phyloP scores from a whole-genome alignment of 2,329 filamentous ascomycete species.

The Leptodontidium sp. region DNA sequence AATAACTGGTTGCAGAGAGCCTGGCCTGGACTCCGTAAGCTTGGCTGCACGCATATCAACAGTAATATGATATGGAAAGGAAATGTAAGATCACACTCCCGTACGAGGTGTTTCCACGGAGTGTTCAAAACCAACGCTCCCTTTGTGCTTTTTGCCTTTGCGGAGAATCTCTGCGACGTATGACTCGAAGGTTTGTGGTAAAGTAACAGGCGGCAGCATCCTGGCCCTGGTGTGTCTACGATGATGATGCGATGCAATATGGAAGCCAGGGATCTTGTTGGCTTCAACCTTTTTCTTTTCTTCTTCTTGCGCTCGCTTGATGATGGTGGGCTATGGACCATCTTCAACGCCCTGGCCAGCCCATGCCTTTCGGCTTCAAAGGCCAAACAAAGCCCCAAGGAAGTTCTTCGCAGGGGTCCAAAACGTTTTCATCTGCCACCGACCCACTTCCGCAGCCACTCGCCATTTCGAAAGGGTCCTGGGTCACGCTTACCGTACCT shows the following conservation, averaged over 20 bases:
- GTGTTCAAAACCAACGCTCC: not conserved
- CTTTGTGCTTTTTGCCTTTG: slow-evolving; percentile 19
- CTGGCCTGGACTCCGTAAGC: not conserved
- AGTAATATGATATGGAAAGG: not conserved
- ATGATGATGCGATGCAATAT: slow-evolving; percentile 30
- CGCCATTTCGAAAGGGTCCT: slow-evolving; percentile 4
- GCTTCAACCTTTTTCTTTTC: slow-evolving; percentile 18
- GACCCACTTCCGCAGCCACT: slow-evolving; percentile 21
- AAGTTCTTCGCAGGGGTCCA: slow-evolving; percentile 35
- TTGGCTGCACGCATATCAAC: not conserved
- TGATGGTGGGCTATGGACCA: slow-evolving; percentile 29
- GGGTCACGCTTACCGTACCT: slow-evolving; percentile 11
- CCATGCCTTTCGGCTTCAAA: slow-evolving; percentile 29
- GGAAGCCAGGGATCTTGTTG: slow-evolving; percentile 13
- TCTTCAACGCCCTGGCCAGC: slow-evolving; percentile 36
- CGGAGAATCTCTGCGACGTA: slow-evolving; percentile 25
- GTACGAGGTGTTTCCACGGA: not conserved
- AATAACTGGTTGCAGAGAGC: not conserved
- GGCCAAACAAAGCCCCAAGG: slow-evolving; percentile 36
- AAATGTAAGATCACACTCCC: slow-evolving; percentile 3
- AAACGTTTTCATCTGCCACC: slow-evolving; percentile 40
- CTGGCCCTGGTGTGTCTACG: slow-evolving; percentile 26
- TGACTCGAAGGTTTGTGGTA: slow-evolving; percentile 36
- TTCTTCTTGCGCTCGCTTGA: slow-evolving; percentile 5
- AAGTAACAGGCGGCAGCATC: slow-evolving; percentile 31